Conservation (phyloP, 2,329 filamentous ascomycete species). For the Apiospora kogelbergensis region DNA sequence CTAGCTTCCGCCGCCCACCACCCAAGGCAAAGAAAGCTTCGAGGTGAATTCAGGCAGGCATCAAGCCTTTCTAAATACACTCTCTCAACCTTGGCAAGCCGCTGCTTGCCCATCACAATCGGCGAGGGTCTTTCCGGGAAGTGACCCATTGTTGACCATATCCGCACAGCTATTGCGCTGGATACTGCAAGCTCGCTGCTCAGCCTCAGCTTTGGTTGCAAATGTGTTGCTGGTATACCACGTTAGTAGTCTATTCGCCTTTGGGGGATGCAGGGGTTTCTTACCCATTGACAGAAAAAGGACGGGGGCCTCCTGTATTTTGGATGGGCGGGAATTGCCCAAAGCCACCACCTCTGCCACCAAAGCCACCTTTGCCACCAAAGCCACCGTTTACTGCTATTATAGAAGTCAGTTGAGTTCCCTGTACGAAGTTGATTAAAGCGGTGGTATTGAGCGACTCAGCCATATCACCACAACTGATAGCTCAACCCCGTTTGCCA, state of each 20-base stretch:
- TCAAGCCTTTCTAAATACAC: no score
- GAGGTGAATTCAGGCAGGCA: no score
- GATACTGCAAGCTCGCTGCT: slow-evolving; percentile 61
- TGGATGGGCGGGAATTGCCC: slow-evolving; percentile 46
- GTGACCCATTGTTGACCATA: slow-evolving; percentile 44
- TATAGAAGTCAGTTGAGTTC: neutral
- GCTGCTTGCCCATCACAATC: no score
- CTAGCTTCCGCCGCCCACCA: no score
- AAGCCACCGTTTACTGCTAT: neutral
- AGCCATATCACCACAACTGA: neutral
- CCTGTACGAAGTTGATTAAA: neutral
- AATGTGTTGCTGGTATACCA: slow-evolving; percentile 55
- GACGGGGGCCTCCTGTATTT: slow-evolving; percentile 48
- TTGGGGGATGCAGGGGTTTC: no score
- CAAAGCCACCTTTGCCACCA: neutral
- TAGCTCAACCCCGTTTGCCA: neutral
- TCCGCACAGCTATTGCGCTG: slow-evolving; percentile 62
- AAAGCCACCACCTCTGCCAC: slow-evolving; percentile 17
- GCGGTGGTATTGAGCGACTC: neutral
- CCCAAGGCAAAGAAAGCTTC: no score
- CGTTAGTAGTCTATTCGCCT: no score
- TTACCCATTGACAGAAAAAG: slow-evolving; percentile 59
- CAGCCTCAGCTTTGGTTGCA: slow-evolving; percentile 50
- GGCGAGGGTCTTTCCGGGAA: no score
- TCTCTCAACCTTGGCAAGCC: no score